phyloP scores from a whole-genome alignment of 495 filamentous ascomycete genomes.

The Penicillium mononematosum region DNA sequence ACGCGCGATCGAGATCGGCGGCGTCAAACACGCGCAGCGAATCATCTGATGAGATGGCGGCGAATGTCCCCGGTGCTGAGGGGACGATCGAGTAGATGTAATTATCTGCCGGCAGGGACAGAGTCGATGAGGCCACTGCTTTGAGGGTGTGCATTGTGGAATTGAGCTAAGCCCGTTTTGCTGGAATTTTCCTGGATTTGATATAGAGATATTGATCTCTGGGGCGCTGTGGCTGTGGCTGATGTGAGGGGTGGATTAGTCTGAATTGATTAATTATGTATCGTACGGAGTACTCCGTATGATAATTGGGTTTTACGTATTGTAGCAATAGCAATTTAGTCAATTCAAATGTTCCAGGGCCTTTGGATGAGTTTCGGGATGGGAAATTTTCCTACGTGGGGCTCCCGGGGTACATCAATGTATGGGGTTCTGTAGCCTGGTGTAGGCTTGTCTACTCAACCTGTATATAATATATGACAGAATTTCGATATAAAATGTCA shows the following conservation, averaged over 20 bases:
- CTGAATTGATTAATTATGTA: no score
- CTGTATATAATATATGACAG: no score
- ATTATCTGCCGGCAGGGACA: conserved; percentile 45
- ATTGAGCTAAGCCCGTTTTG: neutral
- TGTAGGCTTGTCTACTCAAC: no score
- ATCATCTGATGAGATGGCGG: conserved; percentile 57
- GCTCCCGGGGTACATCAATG: neutral
- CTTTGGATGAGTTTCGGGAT: neutral
- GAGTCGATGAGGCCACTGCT: conserved; percentile 39
- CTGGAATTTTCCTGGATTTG: neutral
- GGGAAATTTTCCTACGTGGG: conserved; percentile 1
- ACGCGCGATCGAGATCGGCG: conserved; percentile 35
- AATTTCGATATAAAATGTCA: no score
- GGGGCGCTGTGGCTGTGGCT: conserved; percentile 9
- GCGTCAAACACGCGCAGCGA: conserved; percentile 52
- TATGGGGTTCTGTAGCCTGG: no score
- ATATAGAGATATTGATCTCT: conserved; percentile 1
- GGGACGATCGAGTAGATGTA: conserved; percentile 54
- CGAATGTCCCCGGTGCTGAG: conserved; percentile 36
- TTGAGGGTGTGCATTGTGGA: conserved; percentile 41
- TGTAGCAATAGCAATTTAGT: no score
- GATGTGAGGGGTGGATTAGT: conserved; percentile 1
- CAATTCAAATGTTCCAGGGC: no score
- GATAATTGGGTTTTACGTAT: neutral
- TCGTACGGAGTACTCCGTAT: no score